Evolutionary conservation across 2,329 filamentous ascomycete species (phyloP).

Genomic region (Tolypocladium ophioglossoides): DNA sequence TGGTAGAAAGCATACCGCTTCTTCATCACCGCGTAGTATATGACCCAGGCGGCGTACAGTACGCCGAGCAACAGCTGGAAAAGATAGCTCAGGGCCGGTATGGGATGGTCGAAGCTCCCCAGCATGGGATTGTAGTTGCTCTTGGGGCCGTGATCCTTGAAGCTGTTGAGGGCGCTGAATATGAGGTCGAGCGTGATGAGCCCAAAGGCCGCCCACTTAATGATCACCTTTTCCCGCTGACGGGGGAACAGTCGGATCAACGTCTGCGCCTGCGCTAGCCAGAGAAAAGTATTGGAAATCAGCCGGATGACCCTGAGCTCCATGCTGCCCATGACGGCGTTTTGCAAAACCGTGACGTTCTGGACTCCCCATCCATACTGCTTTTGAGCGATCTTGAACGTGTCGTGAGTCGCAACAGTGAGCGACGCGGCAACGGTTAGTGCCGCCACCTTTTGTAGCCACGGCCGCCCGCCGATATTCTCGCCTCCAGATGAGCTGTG

Average conservation of each 20-base stretch:
- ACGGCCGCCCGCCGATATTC: slow-evolving; percentile 82
- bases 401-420: slow-evolving; percentile 87
- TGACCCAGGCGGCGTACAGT: slow-evolving; percentile 85
- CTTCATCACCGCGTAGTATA: slow-evolving; percentile 89
- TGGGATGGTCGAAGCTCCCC: slow-evolving; percentile 73
- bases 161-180: slow-evolving; percentile 88
- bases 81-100: slow-evolving; percentile 83
- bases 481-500: slow-evolving; percentile 69
- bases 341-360: slow-evolving; percentile 66
- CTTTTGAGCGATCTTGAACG: slow-evolving; percentile 69
- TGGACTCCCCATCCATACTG: slow-evolving; percentile 75
- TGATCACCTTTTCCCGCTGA: slow-evolving; percentile 94
- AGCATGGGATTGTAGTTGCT: slow-evolving; percentile 44
- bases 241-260: slow-evolving; percentile 91
- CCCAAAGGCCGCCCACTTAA: slow-evolving; percentile 96
- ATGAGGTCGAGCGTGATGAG: slow-evolving; percentile 84
- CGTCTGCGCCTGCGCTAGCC: slow-evolving; percentile 95
- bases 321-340: slow-evolving; percentile 69
- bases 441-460: slow-evolving; percentile 78
- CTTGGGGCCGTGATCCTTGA: slow-evolving; percentile 45
- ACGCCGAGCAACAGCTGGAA: slow-evolving; percentile 81
- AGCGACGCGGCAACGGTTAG: slow-evolving; percentile 71
- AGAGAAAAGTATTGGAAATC: slow-evolving; percentile 91
- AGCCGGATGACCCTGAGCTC: slow-evolving; percentile 85
- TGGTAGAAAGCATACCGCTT: slow-evolving; percentile 87